Percentiles rank a stretch among this genome's conserved stretches.
phyloP scores from a whole-genome alignment of 164 flowering plant species.

The Tinospora cordifolia region DNA sequence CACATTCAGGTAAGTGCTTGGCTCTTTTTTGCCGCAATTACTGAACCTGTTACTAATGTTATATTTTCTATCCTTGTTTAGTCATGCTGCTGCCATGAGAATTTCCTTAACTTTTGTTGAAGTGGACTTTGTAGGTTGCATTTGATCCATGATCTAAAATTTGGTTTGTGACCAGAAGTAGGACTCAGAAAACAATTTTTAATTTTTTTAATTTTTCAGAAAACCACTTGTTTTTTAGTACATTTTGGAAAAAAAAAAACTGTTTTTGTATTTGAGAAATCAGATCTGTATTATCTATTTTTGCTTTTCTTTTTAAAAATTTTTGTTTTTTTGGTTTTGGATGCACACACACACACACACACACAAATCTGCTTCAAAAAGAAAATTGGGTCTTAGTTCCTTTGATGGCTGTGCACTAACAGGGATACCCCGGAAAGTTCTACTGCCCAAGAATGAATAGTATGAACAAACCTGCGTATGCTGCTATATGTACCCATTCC shows the following conservation, averaged over 20 bases:
- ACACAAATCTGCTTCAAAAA: no score
- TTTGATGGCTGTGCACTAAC: constrained; percentile 15
- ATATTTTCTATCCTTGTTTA: neutral
- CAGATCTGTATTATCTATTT: no score
- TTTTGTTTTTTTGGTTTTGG: no score
- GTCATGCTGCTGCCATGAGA: neutral
- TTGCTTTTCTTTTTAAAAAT: no score
- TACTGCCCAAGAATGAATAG: constrained; percentile 99
- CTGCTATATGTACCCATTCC: constrained; percentile 96
- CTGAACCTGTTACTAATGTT: neutral
- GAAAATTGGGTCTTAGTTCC: neutral
- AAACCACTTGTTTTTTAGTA: no score
- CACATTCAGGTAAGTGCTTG: constrained; percentile 81
- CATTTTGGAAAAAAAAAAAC: no score
- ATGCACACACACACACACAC: no score
- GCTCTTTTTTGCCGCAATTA: constrained; percentile 6
- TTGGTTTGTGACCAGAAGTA: no score
- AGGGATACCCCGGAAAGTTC: constrained; percentile 98
- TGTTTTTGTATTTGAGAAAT: no score
- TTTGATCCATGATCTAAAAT: no score
- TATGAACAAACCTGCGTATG: constrained; percentile 98
- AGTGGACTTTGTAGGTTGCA: neutral
- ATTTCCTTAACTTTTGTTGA: neutral
- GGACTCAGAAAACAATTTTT: no score
- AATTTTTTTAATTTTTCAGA: no score